Base-by-base conservation (phyloP, 164 flowering plant species). In the Macadamia integrifolia region DNA sequence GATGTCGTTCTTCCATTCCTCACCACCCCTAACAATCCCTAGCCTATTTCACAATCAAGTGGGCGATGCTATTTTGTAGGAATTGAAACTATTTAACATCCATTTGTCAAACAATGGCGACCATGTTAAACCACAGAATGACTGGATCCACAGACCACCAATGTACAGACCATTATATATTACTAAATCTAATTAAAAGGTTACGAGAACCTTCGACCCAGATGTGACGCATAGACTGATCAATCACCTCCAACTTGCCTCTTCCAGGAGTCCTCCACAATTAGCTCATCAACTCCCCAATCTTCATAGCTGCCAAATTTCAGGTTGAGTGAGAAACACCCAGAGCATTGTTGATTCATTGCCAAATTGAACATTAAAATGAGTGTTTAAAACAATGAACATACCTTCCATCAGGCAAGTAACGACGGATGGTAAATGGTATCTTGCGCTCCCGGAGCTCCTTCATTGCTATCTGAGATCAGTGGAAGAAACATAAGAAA, bases 211-310 rank as follows among this genome's bases (percentile, higher is more conserved):
- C 13, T 46, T 46, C 50, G 7, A 46, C 9, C 50, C 50, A 11
- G 13, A 46, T 46, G 50, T 46, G 50, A 46, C 57, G 14, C 15
- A 17, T 53, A 5, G 6, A 53, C 6, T 29, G 61, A 71, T 82
- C 74, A 85, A 74, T 84, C 93, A 14, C 95, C 97, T 13, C 97
- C 98, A 6, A 93, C 98, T 72, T 93, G 98, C 74, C 97, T 85
- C 84, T 89, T 93, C 98, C 98, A 93, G 0, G 97, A 86, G 68
- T 93, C 98, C 73, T 93, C 98, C 56, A 93, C 98, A 46, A 90
- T 93, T 77, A 92, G 68, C 71, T 92, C 98, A 80, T 92, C 95
- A 9, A 92, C 98, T 42, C 96, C 96, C 96, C 98, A 92, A 61
- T 92, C 98, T 71, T 90, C 98, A 23, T 82, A 90, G 74, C 96